Evolutionary conservation across 208 protist species (phyloP).

Genomic region (Trypanosoma caninum): DNA sequence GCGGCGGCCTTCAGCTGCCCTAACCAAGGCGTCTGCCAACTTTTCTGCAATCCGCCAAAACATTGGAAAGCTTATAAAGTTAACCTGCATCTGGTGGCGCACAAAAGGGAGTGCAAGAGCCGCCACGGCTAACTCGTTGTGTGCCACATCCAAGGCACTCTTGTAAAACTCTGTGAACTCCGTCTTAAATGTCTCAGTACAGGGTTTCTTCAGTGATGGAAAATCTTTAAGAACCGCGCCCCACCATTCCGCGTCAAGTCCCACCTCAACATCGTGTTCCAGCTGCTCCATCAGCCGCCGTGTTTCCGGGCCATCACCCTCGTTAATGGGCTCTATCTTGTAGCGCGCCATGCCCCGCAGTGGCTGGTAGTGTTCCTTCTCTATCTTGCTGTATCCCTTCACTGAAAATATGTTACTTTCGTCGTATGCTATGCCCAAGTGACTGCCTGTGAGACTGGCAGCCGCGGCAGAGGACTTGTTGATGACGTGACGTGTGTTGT

Average conservation of each 20-base stretch:
- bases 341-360: constrained; percentile 63
- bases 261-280: constrained; percentile 29
- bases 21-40: constrained; percentile 61
- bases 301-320: constrained; percentile 37
- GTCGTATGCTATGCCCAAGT: constrained; percentile 71
- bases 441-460: constrained; percentile 72
- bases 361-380: constrained; percentile 74
- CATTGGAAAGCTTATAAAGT: constrained; percentile 82
- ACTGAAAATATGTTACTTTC: constrained; percentile 70
- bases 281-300: constrained; percentile 53
- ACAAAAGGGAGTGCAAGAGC: constrained; percentile 65
- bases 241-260: constrained; percentile 71
- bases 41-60: constrained; percentile 85
- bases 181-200: constrained; percentile 46
- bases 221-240: constrained; percentile 71
- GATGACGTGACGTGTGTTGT: constrained; percentile 64
- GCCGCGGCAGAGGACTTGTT: constrained; percentile 54
- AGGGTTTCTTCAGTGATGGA: constrained; percentile 69
- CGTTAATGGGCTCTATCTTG: constrained; percentile 47
- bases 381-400: constrained; percentile 49
- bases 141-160: constrained; percentile 53
- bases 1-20: constrained; percentile 23
- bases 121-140: constrained; percentile 68
- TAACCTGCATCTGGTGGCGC: constrained; percentile 64
- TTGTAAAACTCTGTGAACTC: constrained; percentile 74